phyloP scores from a whole-genome alignment of 352 stramenopile genomes.

The Phytophthora hibernalis region DNA sequence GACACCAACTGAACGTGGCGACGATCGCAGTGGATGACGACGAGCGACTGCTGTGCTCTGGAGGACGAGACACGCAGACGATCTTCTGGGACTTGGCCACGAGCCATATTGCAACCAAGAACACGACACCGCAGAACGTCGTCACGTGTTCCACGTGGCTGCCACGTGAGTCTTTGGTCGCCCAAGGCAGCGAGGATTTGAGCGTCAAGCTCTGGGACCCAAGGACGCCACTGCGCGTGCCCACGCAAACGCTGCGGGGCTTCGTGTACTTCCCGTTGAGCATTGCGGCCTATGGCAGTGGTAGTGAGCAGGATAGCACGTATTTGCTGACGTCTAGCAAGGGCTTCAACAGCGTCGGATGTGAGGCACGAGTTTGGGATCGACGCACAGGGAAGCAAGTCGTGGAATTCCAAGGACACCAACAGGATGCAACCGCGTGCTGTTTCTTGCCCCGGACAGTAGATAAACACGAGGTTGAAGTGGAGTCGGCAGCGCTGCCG shows the following conservation, averaged over 20 bases:
- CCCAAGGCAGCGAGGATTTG: conserved; percentile 84
- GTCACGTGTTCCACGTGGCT: conserved; percentile 88
- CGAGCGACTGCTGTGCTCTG: conserved; percentile 75
- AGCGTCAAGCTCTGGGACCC: conserved; percentile 85
- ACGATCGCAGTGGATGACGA: conserved; percentile 59
- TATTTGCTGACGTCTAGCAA: conserved; percentile 88
- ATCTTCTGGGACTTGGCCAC: conserved; percentile 83
- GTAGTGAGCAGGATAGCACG: conserved; percentile 37
- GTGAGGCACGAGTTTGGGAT: conserved; percentile 84
- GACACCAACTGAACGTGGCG: conserved; percentile 78
- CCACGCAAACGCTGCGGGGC: conserved; percentile 61
- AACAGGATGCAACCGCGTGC: conserved; percentile 81
- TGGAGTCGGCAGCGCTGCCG: conserved; percentile 8
- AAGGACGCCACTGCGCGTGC: conserved; percentile 53
- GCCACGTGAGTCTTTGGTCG: conserved; percentile 62
- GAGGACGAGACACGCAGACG: conserved; percentile 82
- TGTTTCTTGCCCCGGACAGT: conserved; percentile 54
- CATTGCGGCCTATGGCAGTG: conserved; percentile 40
- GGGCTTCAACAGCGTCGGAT: conserved; percentile 84
- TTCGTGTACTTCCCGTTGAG: conserved; percentile 87
- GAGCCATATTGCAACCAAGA: conserved; percentile 53
- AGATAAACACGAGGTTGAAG: conserved; percentile 19
- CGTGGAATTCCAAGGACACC: conserved; percentile 63
- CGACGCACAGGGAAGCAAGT: conserved; percentile 69
- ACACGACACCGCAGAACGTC: conserved; percentile 84